Evolutionary conservation across 768 basidiomycete species (phyloP).

Genomic region (Auricularia sp.): DNA sequence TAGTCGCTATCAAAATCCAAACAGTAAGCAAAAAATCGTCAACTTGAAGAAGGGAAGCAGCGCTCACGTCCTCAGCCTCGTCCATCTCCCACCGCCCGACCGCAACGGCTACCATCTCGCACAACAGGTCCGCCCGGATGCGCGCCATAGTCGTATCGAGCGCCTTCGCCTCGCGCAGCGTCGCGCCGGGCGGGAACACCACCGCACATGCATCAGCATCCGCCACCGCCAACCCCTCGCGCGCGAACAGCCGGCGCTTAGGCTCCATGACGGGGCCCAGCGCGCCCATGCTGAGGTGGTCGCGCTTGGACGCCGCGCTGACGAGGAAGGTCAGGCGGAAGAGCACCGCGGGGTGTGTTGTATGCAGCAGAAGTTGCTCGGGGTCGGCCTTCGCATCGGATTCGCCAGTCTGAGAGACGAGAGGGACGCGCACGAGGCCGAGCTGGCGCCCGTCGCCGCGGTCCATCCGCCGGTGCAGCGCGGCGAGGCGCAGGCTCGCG

Average conservation of each 20-base stretch:
- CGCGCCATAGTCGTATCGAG: conserved; percentile 41
- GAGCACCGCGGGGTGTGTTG: conserved; percentile 58
- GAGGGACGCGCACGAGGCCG: not conserved
- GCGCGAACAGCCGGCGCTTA: conserved; percentile 58
- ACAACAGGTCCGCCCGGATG: conserved; percentile 61
- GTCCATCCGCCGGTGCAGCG: conserved; percentile 60
- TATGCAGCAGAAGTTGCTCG: conserved; percentile 37
- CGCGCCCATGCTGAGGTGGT: conserved; percentile 16
- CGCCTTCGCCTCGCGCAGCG: conserved; percentile 37
- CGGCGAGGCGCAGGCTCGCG: conserved; percentile 41
- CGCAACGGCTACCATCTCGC: conserved; percentile 56
- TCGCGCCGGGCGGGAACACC: conserved; percentile 48
- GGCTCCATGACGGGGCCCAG: conserved; percentile 34
- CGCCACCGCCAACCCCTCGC: conserved; percentile 37
- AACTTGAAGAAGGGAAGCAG: not conserved
- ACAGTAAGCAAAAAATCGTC: not conserved
- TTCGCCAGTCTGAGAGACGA: not conserved
- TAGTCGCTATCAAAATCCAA: conserved; percentile 24
- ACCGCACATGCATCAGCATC: conserved; percentile 17
- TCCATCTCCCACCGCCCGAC: conserved; percentile 62
- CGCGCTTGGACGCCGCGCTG: conserved; percentile 56
- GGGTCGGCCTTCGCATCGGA: conserved; percentile 18
- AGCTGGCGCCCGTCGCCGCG: conserved; percentile 26
- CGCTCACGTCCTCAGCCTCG: conserved; percentile 44
- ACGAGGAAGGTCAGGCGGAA: conserved; percentile 58